A percentile compares a stretch with the other conserved stretches of the same genome.
These are phyloP conservation scores for Spergularia bocconei DNA, from an alignment of 148 eudicot genomes.

Conservation along the genomic window DNA sequence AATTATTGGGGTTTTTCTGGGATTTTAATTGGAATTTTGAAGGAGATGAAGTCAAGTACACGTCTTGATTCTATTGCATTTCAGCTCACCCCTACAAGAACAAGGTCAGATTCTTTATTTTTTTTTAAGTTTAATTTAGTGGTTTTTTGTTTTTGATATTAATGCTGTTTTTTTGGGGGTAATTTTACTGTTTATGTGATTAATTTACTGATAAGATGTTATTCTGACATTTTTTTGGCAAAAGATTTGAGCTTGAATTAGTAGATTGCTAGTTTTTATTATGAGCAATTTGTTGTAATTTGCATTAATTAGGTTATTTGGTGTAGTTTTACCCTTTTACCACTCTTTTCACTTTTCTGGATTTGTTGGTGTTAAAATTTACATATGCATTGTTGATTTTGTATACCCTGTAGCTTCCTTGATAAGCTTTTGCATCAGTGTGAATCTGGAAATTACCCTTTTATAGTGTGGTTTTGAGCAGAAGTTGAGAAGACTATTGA, in stretches of 20 bases:
- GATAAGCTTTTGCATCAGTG: background rate
- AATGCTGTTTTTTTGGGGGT: background rate
- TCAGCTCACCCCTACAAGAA: constrained; percentile 98
- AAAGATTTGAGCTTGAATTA: constrained; percentile 10
- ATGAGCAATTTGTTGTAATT: background rate
- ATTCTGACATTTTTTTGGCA: background rate
- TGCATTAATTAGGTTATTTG: background rate
- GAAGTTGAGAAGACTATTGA: background rate
- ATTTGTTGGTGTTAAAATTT: background rate
- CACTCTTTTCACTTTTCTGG: background rate
- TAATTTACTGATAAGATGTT: background rate
- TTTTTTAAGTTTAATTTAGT: no score
- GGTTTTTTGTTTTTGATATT: no score
- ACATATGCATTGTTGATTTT: background rate
- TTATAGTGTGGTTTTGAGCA: constrained; percentile 4
- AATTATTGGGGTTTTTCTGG: background rate
- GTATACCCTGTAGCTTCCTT: background rate
- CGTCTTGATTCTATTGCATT: constrained; percentile 69
- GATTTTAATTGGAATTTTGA: constrained; percentile 7
- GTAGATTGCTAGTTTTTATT: background rate
- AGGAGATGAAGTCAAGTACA: constrained; percentile 63
- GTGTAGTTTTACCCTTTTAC: background rate
- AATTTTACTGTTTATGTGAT: background rate
- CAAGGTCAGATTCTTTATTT: constrained; percentile 48
- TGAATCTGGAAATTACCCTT: background rate